Evolutionary conservation across 2,329 filamentous ascomycete genomes (phyloP), one percentile per base, ranked within the genome.

Genomic region (Phialophora expanda): DNA sequence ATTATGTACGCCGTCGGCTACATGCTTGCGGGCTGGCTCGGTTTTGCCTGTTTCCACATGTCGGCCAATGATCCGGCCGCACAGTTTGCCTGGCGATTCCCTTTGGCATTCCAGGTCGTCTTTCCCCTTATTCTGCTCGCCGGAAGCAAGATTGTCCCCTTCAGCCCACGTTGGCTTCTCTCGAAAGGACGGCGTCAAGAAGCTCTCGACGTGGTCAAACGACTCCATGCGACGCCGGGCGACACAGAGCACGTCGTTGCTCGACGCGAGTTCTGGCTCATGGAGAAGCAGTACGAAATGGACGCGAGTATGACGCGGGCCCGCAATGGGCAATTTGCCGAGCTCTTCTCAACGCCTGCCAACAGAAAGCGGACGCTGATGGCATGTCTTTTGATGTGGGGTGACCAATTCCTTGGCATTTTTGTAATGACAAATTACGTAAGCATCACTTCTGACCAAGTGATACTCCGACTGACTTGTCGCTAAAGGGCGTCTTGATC

Each of bases 231-330:
- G 20, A 69, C 67, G 6, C 74, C 74, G 28, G 72, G 74, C 28
- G 75, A 81, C 51, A 64, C 69, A 11, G 71, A 75, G 5, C 74
- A 81, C 8, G 68, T 72, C 20, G 69, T 74, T 4, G 78, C 78
- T n/a, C 70, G 75, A 6, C 76, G 77, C 30, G 77, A 78, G 53
- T 83, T 83, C 70, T 78, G 77, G 69, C 75, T 79, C 56, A 82
- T 82, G 73, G 75, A 78, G 67, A 77, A 78, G 58, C 80, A 84
- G 66, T 75, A 77, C 46, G 78, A 80, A 44, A 72, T 81, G 11
- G 77, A 82, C 61, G 61, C 60, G 8, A 57, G 44, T 5, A 57
- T 66, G 41, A 24, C 61, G 2, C 34, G 41, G 12, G 73, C 76
- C 11, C 70, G 71, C 17, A 79, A 80, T 62, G 80, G 80, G 63